phyloP scores from a whole-genome alignment of 169 alveolate genomes.

The Plasmodium vinckei region DNA sequence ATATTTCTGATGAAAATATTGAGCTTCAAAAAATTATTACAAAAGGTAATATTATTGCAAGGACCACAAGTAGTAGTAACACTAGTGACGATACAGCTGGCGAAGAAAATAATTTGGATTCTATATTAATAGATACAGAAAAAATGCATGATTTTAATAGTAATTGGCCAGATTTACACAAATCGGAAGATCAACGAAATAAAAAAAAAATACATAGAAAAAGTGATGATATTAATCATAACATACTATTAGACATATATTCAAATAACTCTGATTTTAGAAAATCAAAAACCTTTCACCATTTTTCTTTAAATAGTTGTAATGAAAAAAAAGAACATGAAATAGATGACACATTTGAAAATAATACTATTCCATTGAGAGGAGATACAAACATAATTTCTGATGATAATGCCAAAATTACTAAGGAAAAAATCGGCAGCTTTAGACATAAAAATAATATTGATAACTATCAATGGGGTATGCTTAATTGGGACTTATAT shows the following conservation, averaged over 20 bases:
- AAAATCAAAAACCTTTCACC: not conserved
- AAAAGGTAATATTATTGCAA: no score
- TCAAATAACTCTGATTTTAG: conserved; percentile 23
- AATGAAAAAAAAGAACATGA: conserved; percentile 21
- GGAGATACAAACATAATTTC: no score
- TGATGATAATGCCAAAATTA: no score
- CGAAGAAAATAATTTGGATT: not conserved
- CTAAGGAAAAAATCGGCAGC: no score
- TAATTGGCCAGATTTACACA: conserved; percentile 10
- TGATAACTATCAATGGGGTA: no score
- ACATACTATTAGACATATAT: conserved; percentile 30
- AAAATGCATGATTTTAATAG: conserved; percentile 39
- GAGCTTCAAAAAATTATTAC: no score
- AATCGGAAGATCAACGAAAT: conserved; percentile 5
- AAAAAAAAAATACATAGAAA: not conserved
- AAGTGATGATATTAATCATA: conserved; percentile 2
- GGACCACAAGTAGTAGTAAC: no score
- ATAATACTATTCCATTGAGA: not conserved
- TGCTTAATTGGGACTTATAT: no score
- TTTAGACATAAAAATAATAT: no score
- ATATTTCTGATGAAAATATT: no score
- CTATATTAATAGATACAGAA: conserved; percentile 18
- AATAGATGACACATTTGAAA: not conserved
- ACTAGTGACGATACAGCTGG: no score
- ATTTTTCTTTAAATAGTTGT: not conserved